phyloP scores from a whole-genome alignment of 768 basidiomycete species.

The Hypholoma fasciculare region DNA sequence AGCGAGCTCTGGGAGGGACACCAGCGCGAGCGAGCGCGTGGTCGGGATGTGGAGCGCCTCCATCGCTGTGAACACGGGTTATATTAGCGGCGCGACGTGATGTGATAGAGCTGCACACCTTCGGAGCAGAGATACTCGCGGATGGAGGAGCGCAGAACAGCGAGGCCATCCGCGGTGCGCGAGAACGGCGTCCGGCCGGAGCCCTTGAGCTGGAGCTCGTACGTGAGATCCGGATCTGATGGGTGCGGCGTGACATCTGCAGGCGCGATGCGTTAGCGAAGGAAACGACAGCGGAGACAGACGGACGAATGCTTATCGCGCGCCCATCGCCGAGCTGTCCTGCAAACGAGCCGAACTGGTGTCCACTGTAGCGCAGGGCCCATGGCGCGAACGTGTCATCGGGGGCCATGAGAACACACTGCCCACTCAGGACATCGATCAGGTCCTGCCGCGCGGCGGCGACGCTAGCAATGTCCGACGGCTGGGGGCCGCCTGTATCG shows the following conservation, averaged over 20 bases:
- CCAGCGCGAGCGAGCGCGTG: constrained; percentile 80
- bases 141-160: constrained; percentile 91
- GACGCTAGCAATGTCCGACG: constrained; percentile 33
- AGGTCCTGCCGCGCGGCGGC: constrained; percentile 64
- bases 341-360: constrained; percentile 88
- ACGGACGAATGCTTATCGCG: constrained; percentile 77
- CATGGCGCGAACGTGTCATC: constrained; percentile 65
- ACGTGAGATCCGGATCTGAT: constrained; percentile 47
- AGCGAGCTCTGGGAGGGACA: constrained; percentile 69
- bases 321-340: constrained; percentile 96
- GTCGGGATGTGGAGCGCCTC: constrained; percentile 85
- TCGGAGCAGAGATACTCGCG: constrained; percentile 94
- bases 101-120: constrained; percentile 41
- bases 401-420: constrained; percentile 63
- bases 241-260: constrained; percentile 81
- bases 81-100: neutral
- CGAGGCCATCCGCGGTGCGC: constrained; percentile 89
- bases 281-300: neutral
- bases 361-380: constrained; percentile 89
- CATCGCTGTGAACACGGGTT: constrained; percentile 32
- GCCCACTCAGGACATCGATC: constrained; percentile 79
- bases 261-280: neutral
- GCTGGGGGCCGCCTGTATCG: constrained; percentile 30
- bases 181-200: constrained; percentile 94
- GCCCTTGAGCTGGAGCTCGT: constrained; percentile 95